Evolutionary conservation across 176 grass and related monocot species (phyloP), one percentile per base, ranked within the genome.

Genomic region (Cocos nucifera): DNA sequence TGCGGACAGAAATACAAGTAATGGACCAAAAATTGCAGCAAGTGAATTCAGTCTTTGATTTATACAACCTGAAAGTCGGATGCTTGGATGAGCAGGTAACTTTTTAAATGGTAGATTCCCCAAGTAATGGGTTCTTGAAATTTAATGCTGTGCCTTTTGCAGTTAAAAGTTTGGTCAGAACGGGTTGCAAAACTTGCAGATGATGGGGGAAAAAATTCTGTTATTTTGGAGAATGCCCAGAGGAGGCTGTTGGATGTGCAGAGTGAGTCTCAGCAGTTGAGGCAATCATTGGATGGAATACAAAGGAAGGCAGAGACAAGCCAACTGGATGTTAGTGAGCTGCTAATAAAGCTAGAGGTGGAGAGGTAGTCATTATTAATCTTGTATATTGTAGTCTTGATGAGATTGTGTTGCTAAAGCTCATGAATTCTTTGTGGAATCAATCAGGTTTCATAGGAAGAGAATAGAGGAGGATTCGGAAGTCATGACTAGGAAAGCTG

Each of bases 161-260:
- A 99, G 85, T 83, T 86, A 73, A 89, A 90, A 74, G 53, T 70
- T 25, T 89, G 82, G 77, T 78, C 81, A 28, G 85, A 99, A 1
- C 67, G 83, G 53, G 44, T 67, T n/a, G 74, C 67, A 25, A 83
- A 81, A 78, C 60, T 89, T 61, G 78, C 58, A 17, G 82, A 86
- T 48, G 85, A 98, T 54, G 78, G 74, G 64, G 51, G 32, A 64
- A 77, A 73, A 28, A 78, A 66, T 61, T 86, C 76, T 66, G 27
- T 70, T 22, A 78, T 53, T 53, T 81, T 74, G 24, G 76, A 52
- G 27, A 83, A 80, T 76, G 69, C 74, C 60, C 64, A 84, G 64
- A 89, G 61, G 79, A 93, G 79, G 56, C 15, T 89, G 67, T 58
- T 61, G 21, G 85, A 78, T 67, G 58, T 79, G 60, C 73, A 74